Conservation (phyloP, 2,329 filamentous ascomycete species). For the Colletotrichum trifolii region DNA sequence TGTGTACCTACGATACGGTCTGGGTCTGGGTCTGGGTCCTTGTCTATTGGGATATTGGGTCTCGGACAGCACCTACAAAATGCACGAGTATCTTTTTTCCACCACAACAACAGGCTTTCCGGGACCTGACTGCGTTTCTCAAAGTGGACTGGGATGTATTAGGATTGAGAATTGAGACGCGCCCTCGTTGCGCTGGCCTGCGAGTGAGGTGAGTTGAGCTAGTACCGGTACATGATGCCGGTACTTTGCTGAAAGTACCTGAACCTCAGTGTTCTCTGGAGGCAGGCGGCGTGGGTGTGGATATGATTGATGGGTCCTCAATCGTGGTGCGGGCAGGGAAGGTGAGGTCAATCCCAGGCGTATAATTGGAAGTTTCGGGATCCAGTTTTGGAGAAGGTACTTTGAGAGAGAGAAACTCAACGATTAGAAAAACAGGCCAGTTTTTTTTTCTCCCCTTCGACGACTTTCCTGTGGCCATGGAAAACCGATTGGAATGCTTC, state of each 20-base stretch:
- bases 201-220: background rate
- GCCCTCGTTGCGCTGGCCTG: background rate
- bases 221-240: no score
- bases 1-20: no score
- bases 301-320: slow-evolving; percentile 33
- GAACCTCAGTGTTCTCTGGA: slow-evolving; percentile 13
- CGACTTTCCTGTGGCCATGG: slow-evolving; percentile 3
- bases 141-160: slow-evolving; percentile 28
- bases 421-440: slow-evolving; percentile 34
- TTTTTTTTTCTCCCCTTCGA: slow-evolving; percentile 6
- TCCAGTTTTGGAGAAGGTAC: slow-evolving; percentile 31
- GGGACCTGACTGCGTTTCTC: slow-evolving; percentile 12
- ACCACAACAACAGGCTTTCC: slow-evolving; percentile 11
- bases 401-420: slow-evolving; percentile 29
- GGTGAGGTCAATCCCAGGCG: slow-evolving; percentile 33
- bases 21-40: slow-evolving; percentile 24
- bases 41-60: slow-evolving; percentile 18
- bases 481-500: slow-evolving; percentile 28
- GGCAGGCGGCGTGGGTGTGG: slow-evolving; percentile 33
- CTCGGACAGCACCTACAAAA: background rate
- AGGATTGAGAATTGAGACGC: slow-evolving; percentile 4
- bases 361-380: slow-evolving; percentile 33
- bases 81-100: no score
- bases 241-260: background rate
- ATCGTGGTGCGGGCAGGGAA: slow-evolving; percentile 26